Percentiles rank a stretch among this genome's conserved stretches.
Conservation (phyloP, 1,284 basidiomycete species). For the Malassezia equina region DNA sequence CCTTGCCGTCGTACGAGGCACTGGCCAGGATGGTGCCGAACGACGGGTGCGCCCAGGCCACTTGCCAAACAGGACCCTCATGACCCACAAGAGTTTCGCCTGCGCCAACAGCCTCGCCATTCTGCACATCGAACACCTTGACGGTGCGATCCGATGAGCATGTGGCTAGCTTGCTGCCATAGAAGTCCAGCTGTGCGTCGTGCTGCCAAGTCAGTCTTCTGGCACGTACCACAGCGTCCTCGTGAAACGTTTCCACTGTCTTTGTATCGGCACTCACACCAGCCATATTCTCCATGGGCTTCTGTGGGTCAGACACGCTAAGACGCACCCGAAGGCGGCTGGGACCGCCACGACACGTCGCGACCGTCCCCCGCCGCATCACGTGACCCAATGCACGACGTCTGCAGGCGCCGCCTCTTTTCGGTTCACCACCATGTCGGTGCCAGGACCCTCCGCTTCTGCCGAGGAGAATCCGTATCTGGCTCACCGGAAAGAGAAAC, state of each 20-base stretch:
- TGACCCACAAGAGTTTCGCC: slow-evolving; percentile 52
- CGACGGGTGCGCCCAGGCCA: slow-evolving; percentile 94
- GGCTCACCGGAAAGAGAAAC: slow-evolving; percentile 21
- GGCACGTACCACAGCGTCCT: slow-evolving; percentile 40
- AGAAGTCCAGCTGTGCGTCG: slow-evolving; percentile 95
- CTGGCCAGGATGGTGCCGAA: slow-evolving; percentile 87
- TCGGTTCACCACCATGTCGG: background rate
- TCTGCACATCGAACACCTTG: slow-evolving; percentile 86
- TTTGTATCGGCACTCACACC: slow-evolving; percentile 19
- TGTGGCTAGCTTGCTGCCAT: slow-evolving; percentile 88
- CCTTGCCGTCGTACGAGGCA: slow-evolving; percentile 94
- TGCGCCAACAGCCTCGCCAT: slow-evolving; percentile 64
- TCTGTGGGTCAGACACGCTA: background rate
- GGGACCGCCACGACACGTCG: background rate
- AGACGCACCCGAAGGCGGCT: background rate
- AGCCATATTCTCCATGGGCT: slow-evolving; percentile 1
- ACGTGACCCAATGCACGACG: background rate
- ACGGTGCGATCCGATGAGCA: slow-evolving; percentile 93
- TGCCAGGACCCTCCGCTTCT: background rate
- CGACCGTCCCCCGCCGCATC: background rate
- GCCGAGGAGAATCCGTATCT: slow-evolving; percentile 36
- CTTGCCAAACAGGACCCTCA: slow-evolving; percentile 94
- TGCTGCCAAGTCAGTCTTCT: slow-evolving; percentile 51
- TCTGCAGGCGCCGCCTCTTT: background rate
- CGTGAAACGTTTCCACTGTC: slow-evolving; percentile 43